These are phyloP conservation scores for Daldinia sp. DNA, from an alignment of 2,329 filamentous ascomycete species.

Conservation along the genomic window DNA sequence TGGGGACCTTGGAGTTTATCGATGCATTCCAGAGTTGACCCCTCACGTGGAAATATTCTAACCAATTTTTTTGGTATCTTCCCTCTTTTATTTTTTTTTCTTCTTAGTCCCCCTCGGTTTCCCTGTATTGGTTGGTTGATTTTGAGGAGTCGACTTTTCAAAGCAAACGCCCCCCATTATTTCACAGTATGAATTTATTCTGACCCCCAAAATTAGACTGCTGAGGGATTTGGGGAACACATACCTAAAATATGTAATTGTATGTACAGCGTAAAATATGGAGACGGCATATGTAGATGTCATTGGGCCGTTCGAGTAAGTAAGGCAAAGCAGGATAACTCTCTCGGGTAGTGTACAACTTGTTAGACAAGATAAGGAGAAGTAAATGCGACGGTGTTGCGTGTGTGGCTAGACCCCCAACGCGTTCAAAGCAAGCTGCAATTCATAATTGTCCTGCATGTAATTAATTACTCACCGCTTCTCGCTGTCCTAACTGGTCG, in stretches of 20 bases:
- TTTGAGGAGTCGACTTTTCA: neutral
- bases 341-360: slow-evolving; percentile 9
- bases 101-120: neutral
- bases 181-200: slow-evolving; percentile 5
- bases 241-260: slow-evolving; percentile 2
- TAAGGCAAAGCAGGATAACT: neutral
- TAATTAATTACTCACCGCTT: slow-evolving; percentile 49
- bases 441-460: slow-evolving; percentile 39
- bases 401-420: slow-evolving; percentile 24
- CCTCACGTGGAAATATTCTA: slow-evolving; percentile 20
- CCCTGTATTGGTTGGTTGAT: neutral
- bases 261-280: slow-evolving; percentile 9
- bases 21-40: slow-evolving; percentile 23
- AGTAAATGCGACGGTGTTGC: slow-evolving; percentile 3
- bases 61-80: neutral
- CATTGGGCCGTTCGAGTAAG: slow-evolving; percentile 17
- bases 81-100: neutral
- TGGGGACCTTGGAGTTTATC: slow-evolving; percentile 9
- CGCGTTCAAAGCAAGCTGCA: slow-evolving; percentile 32
- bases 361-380: slow-evolving; percentile 8
- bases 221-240: slow-evolving; percentile 11
- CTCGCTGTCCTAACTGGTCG: slow-evolving; percentile 42
- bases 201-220: slow-evolving; percentile 9
- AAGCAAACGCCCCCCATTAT: slow-evolving; percentile 2
- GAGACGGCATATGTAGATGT: neutral